A percentile compares a stretch with the other conserved stretches of the same genome.
Conservation (phyloP, 768 basidiomycete genomes). For the Tephrocybe sp. region DNA sequence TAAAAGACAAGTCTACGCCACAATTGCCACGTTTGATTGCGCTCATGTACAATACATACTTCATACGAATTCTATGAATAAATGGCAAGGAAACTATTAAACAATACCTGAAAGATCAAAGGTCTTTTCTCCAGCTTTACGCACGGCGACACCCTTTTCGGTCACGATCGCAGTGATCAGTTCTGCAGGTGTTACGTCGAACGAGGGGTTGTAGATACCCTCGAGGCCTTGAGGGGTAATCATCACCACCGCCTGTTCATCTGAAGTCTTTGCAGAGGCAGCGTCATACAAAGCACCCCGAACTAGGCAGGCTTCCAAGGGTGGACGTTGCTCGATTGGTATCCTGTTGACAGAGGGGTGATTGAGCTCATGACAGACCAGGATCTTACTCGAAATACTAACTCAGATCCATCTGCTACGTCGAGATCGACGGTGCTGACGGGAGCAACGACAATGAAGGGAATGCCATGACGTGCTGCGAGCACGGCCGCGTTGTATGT, state of each 20-base stretch:
- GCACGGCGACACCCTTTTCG: constrained; percentile 89
- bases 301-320: constrained; percentile 84
- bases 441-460: constrained; percentile 92
- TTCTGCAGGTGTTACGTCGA: constrained; percentile 94
- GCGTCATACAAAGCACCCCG: constrained; percentile 73
- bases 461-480: constrained; percentile 81
- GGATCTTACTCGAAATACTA: constrained; percentile 27
- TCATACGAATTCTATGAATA: not conserved
- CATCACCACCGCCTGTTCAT: constrained; percentile 75
- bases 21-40: not conserved
- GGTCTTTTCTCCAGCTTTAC: constrained; percentile 47
- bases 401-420: constrained; percentile 64
- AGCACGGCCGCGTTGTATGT: constrained; percentile 96
- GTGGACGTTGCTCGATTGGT: constrained; percentile 89
- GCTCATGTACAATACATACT: not conserved
- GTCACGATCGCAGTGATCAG: constrained; percentile 94
- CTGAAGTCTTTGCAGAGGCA: constrained; percentile 30
- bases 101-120: constrained; percentile 70
- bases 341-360: constrained; percentile 42
- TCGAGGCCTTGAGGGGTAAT: constrained; percentile 69
- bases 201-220: constrained; percentile 88
- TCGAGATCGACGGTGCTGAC: constrained; percentile 89
- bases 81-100: constrained; percentile 7
- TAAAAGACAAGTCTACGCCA: not conserved
- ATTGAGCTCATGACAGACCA: too few relatives aligned